These are phyloP conservation scores for Rhodotorula paludigena DNA, from an alignment of 768 basidiomycete genomes.

Conservation along the genomic window DNA sequence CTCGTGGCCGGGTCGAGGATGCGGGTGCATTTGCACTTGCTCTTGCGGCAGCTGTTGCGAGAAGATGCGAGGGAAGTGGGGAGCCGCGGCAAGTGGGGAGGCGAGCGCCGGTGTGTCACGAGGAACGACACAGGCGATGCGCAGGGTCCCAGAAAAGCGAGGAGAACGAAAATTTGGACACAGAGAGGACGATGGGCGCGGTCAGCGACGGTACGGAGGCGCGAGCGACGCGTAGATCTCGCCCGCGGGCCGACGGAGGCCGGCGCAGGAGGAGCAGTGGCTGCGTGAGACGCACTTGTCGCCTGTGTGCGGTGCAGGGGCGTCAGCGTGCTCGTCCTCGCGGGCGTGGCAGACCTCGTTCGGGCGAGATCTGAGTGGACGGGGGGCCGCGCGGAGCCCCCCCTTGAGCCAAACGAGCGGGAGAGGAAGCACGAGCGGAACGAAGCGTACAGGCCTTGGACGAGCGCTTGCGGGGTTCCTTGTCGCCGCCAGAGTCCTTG, in stretches of 20 bases:
- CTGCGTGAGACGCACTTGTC: slow-evolving; percentile 9
- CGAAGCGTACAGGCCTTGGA: neutral
- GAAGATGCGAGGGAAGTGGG: too few species aligned
- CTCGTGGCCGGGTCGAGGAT: slow-evolving; percentile 25
- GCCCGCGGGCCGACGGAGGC: too few species aligned
- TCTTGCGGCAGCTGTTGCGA: slow-evolving; percentile 31
- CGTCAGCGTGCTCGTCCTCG: neutral
- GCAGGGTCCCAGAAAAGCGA: neutral
- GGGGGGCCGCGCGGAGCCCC: neutral
- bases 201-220: too few species aligned
- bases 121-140: neutral
- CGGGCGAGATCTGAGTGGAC: too few species aligned
- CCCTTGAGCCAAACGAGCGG: too few species aligned
- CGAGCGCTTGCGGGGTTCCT: neutral
- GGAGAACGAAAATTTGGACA: neutral
- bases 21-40: slow-evolving; percentile 37
- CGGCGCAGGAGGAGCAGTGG: too few species aligned
- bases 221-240: too few species aligned
- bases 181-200: too few species aligned
- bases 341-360: too few species aligned
- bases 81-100: neutral
- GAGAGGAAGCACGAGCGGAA: too few species aligned
- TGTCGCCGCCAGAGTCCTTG: neutral
- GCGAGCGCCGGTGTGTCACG: neutral
- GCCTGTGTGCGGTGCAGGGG: neutral